phyloP scores from a whole-genome alignment of 108 stramenopile genomes.

The Licmophora abbreviata region DNA sequence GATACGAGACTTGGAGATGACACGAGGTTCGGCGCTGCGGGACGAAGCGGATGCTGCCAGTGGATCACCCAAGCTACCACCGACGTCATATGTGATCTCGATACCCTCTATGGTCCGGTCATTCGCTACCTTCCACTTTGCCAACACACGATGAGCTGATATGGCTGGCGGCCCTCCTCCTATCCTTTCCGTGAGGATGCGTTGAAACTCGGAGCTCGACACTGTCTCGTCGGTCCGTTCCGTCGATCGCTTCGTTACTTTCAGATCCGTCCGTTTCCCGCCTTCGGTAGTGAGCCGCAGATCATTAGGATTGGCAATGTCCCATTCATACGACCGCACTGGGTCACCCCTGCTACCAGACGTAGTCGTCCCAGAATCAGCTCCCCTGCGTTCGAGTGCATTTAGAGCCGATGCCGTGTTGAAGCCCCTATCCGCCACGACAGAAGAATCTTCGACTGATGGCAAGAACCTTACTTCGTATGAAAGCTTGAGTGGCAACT shows the following conservation, averaged over 20 bases:
- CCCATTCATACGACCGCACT: conserved; percentile 47
- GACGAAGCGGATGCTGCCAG: conserved; percentile 6
- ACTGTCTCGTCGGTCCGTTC: conserved; percentile 35
- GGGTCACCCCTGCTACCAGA: conserved; percentile 2
- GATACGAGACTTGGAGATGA: conserved; percentile 26
- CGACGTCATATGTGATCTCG: conserved; percentile 60
- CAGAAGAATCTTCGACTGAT: conserved; percentile 28
- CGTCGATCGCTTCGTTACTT: conserved; percentile 69
- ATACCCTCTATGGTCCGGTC: conserved; percentile 42
- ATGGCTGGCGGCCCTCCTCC: conserved; percentile 48
- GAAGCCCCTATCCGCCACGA: conserved; percentile 68
- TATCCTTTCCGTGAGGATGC: conserved; percentile 40
- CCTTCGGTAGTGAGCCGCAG: conserved; percentile 30
- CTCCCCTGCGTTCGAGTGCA: not conserved
- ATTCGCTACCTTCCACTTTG: conserved; percentile 54
- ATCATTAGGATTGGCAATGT: conserved; percentile 64
- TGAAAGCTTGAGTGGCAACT: conserved; percentile 20
- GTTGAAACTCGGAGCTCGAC: conserved; percentile 62
- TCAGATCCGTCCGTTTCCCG: conserved; percentile 65
- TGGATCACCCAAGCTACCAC: conserved; percentile 38
- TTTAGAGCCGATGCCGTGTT: conserved; percentile 35
- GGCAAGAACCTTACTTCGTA: conserved; percentile 62
- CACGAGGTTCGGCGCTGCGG: conserved; percentile 1
- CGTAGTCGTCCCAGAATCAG: conserved; percentile 2
- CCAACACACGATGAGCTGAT: conserved; percentile 53